Conservation (phyloP, 1,284 basidiomycete species). For the Rhodotorula glutinis region DNA sequence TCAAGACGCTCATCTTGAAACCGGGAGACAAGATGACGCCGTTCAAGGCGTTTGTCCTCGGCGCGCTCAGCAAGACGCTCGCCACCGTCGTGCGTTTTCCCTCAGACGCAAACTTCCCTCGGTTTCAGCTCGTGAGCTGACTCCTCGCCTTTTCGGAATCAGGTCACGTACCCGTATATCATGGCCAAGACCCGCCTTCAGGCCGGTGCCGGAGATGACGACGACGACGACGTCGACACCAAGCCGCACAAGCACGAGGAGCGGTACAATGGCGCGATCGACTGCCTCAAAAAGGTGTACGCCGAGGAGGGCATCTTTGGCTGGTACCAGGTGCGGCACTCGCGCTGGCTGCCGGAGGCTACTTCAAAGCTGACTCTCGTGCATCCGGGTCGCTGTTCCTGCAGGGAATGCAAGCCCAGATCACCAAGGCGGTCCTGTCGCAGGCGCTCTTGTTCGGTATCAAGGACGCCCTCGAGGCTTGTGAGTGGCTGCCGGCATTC, state of each 20-base stretch:
- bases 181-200: conserved; percentile 98
- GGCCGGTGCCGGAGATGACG: conserved; percentile 52
- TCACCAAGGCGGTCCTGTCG: conserved; percentile 80
- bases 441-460: conserved; percentile 56
- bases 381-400: too few relatives aligned
- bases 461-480: conserved; percentile 43
- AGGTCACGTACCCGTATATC: conserved; percentile 82
- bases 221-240: conserved; percentile 19
- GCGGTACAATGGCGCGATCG: conserved; percentile 66
- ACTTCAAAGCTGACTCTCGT: neutral
- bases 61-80: conserved; percentile 91
- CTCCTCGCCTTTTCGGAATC: neutral
- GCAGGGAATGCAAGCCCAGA: conserved; percentile 84
- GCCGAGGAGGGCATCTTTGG: conserved; percentile 63
- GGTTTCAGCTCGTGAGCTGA: neutral
- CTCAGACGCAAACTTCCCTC: neutral
- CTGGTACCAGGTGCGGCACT: conserved; percentile 83
- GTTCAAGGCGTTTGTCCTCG: conserved; percentile 76
- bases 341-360: too few relatives aligned
- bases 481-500: conserved; percentile 14
- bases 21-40: conserved; percentile 68
- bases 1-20: conserved; percentile 61
- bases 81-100: conserved; percentile 76
- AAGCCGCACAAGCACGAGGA: conserved; percentile 41
- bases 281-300: conserved; percentile 71